These are phyloP conservation scores for Backusella liffmaniae DNA, from an alignment of 192 early-diverging fungal genomes.

Conservation along the genomic window DNA sequence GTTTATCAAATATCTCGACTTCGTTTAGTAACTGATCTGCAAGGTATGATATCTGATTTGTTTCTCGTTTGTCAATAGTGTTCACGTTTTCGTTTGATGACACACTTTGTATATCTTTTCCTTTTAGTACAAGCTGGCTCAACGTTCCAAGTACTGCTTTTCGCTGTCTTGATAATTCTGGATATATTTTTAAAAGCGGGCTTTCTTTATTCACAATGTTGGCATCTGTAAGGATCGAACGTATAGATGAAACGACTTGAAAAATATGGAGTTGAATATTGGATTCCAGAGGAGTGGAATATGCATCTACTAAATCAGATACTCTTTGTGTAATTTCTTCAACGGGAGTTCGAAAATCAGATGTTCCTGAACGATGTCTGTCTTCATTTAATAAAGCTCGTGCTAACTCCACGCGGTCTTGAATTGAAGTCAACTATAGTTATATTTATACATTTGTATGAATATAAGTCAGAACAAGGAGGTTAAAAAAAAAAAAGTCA, in stretches of 20 bases:
- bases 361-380: slow-evolving; percentile 16
- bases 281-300: not conserved
- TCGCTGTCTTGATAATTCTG: slow-evolving; percentile 31
- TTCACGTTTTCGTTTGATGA: not conserved
- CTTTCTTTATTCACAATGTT: slow-evolving; percentile 30
- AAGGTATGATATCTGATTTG: slow-evolving; percentile 15
- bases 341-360: slow-evolving; percentile 13
- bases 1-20: slow-evolving; percentile 14
- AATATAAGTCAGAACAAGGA: slow-evolving; percentile 1
- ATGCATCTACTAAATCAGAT: slow-evolving; percentile 15
- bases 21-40: slow-evolving; percentile 26
- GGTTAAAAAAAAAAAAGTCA: not conserved
- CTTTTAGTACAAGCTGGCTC: slow-evolving; percentile 32
- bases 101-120: slow-evolving; percentile 12
- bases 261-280: slow-evolving; percentile 21
- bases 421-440: slow-evolving; percentile 6
- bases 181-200: slow-evolving; percentile 30
- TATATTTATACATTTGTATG: slow-evolving; percentile 6
- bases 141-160: slow-evolving; percentile 25
- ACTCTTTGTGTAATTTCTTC: slow-evolving; percentile 17
- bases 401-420: slow-evolving; percentile 9
- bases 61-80: not conserved
- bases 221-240: slow-evolving; percentile 19
- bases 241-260: slow-evolving; percentile 23
- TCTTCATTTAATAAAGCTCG: slow-evolving; percentile 19